These are phyloP conservation scores for Aspergillus heteromorphus DNA, from an alignment of 495 filamentous ascomycete species.

Conservation along the genomic window DNA sequence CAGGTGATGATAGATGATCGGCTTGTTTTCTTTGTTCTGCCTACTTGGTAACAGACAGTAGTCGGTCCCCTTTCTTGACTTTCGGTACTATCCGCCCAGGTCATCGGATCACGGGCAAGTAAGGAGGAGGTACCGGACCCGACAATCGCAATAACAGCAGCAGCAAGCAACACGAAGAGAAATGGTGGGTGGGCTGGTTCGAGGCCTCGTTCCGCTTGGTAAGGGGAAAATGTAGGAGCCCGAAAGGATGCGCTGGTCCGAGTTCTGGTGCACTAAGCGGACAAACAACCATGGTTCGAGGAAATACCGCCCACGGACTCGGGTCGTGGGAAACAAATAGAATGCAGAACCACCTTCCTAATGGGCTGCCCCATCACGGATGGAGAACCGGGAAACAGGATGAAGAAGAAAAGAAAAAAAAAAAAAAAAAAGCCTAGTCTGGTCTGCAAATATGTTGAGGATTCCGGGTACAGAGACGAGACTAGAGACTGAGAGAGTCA, in stretches of 20 bases:
- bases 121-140: background rate
- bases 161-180: background rate
- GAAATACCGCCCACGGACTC: background rate
- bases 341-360: slow-evolving; percentile 6
- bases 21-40: background rate
- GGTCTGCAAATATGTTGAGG: background rate
- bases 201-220: background rate
- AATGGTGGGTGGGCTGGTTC: background rate
- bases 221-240: background rate
- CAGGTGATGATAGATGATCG: background rate
- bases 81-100: background rate
- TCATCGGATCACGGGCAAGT: background rate
- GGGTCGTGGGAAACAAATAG: background rate
- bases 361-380: background rate
- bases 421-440: too few relatives aligned
- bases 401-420: background rate
- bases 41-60: background rate
- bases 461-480: too few relatives aligned
- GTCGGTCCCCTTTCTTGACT: background rate
- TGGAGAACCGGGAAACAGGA: background rate
- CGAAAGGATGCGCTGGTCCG: background rate
- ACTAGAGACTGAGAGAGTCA: too few relatives aligned
- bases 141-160: background rate
- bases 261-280: slow-evolving; percentile 18
- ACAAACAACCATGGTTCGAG: slow-evolving; percentile 16